These are phyloP conservation scores for Magnusiomyces ingens DNA, from an alignment of 1,139 yeast genomes.

Conservation along the genomic window DNA sequence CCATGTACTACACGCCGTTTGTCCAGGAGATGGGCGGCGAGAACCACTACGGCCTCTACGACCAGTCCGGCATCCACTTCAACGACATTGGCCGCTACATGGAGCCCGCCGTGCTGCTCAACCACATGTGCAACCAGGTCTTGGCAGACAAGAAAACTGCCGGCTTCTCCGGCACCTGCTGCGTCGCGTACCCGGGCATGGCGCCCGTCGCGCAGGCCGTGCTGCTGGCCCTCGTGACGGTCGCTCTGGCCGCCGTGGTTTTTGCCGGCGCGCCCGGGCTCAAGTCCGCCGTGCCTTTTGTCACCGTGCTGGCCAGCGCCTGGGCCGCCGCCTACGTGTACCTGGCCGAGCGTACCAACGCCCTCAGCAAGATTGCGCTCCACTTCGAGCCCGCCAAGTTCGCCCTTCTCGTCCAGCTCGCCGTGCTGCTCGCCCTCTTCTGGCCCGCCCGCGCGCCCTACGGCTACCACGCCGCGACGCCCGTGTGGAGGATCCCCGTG, in stretches of 20 bases:
- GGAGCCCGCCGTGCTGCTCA: conserved; percentile 11
- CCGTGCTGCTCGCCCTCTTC: too few species aligned
- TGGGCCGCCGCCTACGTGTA: background rate
- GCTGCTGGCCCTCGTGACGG: background rate
- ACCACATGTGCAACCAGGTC: conserved; percentile 10
- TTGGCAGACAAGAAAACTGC: background rate
- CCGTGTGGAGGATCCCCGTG: background rate
- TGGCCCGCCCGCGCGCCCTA: too few species aligned
- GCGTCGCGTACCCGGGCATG: conserved; percentile 3
- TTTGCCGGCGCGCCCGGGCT: background rate
- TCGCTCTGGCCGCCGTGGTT: background rate
- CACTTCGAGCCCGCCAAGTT: background rate
- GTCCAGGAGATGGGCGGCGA: background rate
- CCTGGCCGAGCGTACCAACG: background rate
- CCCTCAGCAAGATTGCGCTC: background rate
- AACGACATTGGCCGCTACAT: background rate
- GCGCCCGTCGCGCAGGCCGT: background rate
- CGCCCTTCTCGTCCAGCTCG: too few species aligned
- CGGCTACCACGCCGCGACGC: too few species aligned
- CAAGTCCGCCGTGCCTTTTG: too few species aligned
- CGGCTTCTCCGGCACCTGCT: conserved; percentile 6
- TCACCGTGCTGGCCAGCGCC: background rate
- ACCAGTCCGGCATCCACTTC: background rate
- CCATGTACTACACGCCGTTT: background rate
- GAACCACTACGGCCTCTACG: background rate